Evolutionary conservation across 176 grass and related monocot species (phyloP), one percentile per base, ranked within the genome.

Genomic region (Pontederia crassipes): DNA sequence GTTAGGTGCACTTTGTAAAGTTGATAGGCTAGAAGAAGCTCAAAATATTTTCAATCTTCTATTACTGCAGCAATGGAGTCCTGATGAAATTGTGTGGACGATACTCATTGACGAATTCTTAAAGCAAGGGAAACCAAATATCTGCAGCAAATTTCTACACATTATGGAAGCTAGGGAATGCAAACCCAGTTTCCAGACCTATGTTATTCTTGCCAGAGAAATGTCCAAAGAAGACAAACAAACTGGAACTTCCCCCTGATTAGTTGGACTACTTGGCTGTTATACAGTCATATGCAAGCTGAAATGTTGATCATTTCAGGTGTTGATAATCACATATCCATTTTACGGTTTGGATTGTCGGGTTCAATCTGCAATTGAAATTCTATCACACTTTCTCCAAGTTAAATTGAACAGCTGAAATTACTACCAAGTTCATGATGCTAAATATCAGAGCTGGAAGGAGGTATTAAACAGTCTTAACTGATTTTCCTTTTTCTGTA

Each of bases 91-190:
- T 52, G 79, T 67, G 28, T 85, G 79, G 82, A 79, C 82, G 48
- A 69, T 85, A 61, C 75, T 90, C 61, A 85, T 85, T 57, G 69
- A 85, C 77, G 86, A 79, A 71, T 78, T 90, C 45, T 51, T 77
- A 57, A 75, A 26, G 13, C 67, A 53, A 6, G 79, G 82, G 17
- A 62, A 70, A 63, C 61, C 72, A 82, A 69, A 73, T 61, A 13
- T 90, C 58, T 90, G 75, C 68, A 62, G 48, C 52, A 62, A 82
- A 46, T 85, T 85, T 76, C 75, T 90, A 45, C 66, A 79, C 46
- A 76, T 80, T 27, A 80, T 85, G 86, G 79, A 85, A 74, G 58
- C 49, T 18, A 85, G 65, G 45, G 11, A 75, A 73, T 79, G 47
- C 20, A 82, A 58, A 49, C 78, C 75, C 11, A 85, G 57, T 50